Base-by-base conservation (phyloP, 306 rosid species). In the Cyclanthera cordifolia region DNA sequence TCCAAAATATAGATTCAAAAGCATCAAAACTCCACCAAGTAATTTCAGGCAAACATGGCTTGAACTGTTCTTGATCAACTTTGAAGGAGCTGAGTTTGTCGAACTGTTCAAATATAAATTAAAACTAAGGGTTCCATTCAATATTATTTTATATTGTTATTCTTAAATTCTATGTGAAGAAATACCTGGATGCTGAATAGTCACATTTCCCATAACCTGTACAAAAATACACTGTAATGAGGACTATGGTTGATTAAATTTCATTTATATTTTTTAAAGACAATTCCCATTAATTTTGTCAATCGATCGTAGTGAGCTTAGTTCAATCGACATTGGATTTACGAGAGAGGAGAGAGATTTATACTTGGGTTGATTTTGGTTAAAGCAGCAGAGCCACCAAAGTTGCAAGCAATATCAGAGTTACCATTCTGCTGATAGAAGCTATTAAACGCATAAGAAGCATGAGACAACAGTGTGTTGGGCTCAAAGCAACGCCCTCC, bases 361-460 rank as follows among this genome's bases (percentile, higher is more conserved):
- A 76, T 80, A 84, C 92, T 82, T 4, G 99, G 99, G 55, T 88
- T 53, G 14, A n/a, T 4, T 65, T 82, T 90, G 8, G 90, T 88
- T 14, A 88, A 12, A 39, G 77, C 55, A 5, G 96, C 99, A 71
- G 95, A 81, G 56, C 99, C 99, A 49, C 99, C 99, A 45, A 93
- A 93, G 67, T 90, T 93, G 86, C 97, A 93, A 53, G 99, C 95
- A 61, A 93, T 73, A 81, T 90, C 96, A 73, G 99, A 93, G 69
- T 93, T 90, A 1, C 96, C 99, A 79, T 93, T 93, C 28, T 79
- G 77, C 27, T 93, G 96, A 75, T 86, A 90, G 59, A 76, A 93
- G 68, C 20, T 79, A 60, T 93, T 90, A 80, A 93, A 93, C 52
- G 99, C 97, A 79, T 39, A 90, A 53, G 99, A 93, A 4, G 99